Evolutionary conservation across 352 stramenopile species (phyloP).

Genomic region (Pythium periplocum): DNA sequence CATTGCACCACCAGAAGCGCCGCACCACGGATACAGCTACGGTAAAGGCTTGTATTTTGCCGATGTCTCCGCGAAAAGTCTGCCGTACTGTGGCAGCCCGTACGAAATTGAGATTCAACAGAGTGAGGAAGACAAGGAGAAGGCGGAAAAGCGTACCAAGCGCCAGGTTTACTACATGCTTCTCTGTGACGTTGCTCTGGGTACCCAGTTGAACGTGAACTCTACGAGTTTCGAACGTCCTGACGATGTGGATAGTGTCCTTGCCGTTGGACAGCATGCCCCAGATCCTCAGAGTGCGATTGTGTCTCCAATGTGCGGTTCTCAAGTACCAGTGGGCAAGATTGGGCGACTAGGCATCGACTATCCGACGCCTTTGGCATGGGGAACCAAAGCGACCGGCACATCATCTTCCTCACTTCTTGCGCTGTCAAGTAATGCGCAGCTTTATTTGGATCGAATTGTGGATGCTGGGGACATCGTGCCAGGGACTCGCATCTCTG

Average conservation of each 20-base stretch:
- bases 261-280: slow-evolving; percentile 12
- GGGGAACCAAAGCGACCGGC: not conserved
- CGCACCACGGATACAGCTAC: slow-evolving; percentile 61
- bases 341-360: slow-evolving; percentile 12
- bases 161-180: slow-evolving; percentile 25
- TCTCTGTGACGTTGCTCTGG: slow-evolving; percentile 34
- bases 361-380: slow-evolving; percentile 7
- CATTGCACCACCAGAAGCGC: slow-evolving; percentile 61
- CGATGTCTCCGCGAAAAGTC: slow-evolving; percentile 46
- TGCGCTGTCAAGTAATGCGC: not conserved
- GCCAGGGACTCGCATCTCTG: too few relatives aligned
- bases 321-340: slow-evolving; percentile 11
- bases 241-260: slow-evolving; percentile 16
- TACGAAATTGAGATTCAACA: slow-evolving; percentile 21
- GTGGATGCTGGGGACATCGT: not conserved
- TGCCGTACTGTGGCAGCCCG: slow-evolving; percentile 42
- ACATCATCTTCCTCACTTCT: not conserved
- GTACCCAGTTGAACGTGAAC: slow-evolving; percentile 17
- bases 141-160: not conserved
- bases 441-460: not conserved
- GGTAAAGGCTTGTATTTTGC: slow-evolving; percentile 80
- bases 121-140: not conserved
- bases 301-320: slow-evolving; percentile 9
- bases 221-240: slow-evolving; percentile 2
- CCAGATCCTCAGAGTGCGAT: slow-evolving; percentile 10